Base-by-base conservation (phyloP, 2,329 filamentous ascomycete genomes). In the Stagonosporopsis tanaceti region DNA sequence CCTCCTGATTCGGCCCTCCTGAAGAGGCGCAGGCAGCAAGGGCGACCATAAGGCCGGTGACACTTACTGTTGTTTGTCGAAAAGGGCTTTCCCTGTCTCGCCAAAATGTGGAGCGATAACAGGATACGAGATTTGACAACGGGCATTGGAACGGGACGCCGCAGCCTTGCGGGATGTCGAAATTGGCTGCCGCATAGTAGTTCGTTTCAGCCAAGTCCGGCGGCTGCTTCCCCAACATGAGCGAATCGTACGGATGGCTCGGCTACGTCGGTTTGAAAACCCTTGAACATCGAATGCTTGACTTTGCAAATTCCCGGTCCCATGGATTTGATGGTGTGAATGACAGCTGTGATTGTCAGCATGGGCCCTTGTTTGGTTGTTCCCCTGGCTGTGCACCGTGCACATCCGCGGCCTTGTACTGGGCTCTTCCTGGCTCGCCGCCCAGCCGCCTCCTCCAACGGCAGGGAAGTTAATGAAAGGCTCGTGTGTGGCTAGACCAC, bases 161-260 rank as follows among this genome's bases (percentile, higher is more conserved):
- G 46, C 59, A 57, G 28, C 42, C 47, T 41, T 46, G 38, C 27
- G 14, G 40, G 17, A 51, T 30, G 47, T 51, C 46, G 57, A 62
- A 57, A 64, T 58, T 57, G 54, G 52, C 32, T 45, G 44, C 47
- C 47, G 51, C 52, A 45, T 44, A 39, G 30, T 34, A 32, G 40
- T 24, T 24, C 28, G 53, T 53, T 57, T 54, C 53, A 57, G 53
- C 48, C 54, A 57, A 53, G 54, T 47, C 48, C 32, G 46, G 38
- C 44, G 44, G 44, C 39, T 47, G 45, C 44, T 39, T 45, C 44
- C 48, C 30, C 50, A 35, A 25, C 24, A 8, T 25, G 35, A 39
- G 44, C 39, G 38, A 28, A 5, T 28, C 20, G 22, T 39, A 15
- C 17, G 42, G 32, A 27, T 34, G 39, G 32, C 38, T 51, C 47